Evolutionary conservation across 2,329 filamentous ascomycete genomes (phyloP), one percentile per base, ranked within the genome.

Genomic region (Sclerotinia borealis): DNA sequence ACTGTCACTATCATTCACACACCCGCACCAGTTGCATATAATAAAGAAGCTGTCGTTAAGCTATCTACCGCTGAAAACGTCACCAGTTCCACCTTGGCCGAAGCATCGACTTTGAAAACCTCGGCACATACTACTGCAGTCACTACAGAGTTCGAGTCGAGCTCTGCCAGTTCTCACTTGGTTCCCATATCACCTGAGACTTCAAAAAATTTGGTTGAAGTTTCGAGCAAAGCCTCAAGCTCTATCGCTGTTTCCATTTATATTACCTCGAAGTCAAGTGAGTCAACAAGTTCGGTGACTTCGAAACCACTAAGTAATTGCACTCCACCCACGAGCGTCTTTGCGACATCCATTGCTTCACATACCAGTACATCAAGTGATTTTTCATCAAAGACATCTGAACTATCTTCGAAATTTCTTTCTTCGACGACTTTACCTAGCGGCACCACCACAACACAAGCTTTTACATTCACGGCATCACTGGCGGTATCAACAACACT

Each of bases 1-100:
- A 62, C 60, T 49, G 41, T 62, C 60, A 58, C 60, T 62, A 62
- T 62, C 34, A 27, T 49, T 41, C 15, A 31, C 41, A 58, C 41
- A 56, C 34, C 51, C n/a, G 19, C 22, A 34, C n/a, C 51, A 27
- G 25, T 56, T 49, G 19, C 39, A 45, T 11, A 19, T 41, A 39
- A 50, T 51, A 52, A 56, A 41, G 45, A 39, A 37, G 43, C 29
- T 47, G 39, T 22, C 31, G 13, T n/a, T 27, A 25, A 48, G 25
- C 22, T 11, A 25, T 37, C 31, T 13, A 56, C 22, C 11, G 11
- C 34, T 29, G 27, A 54, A 15, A 62, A 62, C 31, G 31, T 50
- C 4, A 4, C 17, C 29, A 10, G 34, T 31, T 6, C 29, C 27
- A n/a, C 41, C 19, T 56, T 25, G 22, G 22, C 29, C 31, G 9